Percentiles rank a stretch among this genome's conserved stretches.
Evolutionary conservation across 2,329 filamentous ascomycete species (phyloP).

Genomic region (Cordyceps pruinosa): DNA sequence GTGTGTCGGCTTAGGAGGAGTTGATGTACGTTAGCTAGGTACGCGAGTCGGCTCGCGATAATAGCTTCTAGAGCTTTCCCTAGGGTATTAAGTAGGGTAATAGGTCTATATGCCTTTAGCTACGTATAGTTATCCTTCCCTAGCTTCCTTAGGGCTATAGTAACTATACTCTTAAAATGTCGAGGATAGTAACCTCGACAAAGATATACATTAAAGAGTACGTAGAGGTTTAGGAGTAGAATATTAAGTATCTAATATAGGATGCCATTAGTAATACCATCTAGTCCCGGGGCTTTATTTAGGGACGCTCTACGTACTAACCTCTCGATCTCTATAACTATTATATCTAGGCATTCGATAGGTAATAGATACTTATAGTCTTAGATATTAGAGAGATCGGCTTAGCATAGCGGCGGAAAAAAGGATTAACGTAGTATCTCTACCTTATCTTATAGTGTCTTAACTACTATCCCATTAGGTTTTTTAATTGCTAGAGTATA

Average conservation of each 20-base stretch:
- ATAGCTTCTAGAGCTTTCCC: conserved; percentile 15
- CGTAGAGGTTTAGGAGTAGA: conserved; percentile 13
- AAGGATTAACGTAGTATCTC: no score
- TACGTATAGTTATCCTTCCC: conserved; percentile 16
- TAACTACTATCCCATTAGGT: no score
- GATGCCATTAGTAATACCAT: conserved; percentile 17
- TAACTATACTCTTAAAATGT: conserved; percentile 15
- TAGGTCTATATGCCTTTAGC: conserved; percentile 17
- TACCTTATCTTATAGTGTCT: no score
- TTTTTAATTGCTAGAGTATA: no score
- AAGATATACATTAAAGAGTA: conserved; percentile 16
- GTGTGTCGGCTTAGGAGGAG: no score
- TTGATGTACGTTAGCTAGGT: conserved; percentile 9
- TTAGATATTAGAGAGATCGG: background rate
- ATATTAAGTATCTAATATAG: conserved; percentile 16
- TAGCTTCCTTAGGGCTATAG: conserved; percentile 15
- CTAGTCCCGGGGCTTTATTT: conserved; percentile 16
- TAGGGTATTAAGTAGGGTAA: conserved; percentile 15
- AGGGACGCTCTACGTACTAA: conserved; percentile 15
- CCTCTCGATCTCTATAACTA: conserved; percentile 1
- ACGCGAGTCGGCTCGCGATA: conserved; percentile 14
- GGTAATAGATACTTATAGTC: background rate
- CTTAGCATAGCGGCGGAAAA: no score
- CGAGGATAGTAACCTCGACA: conserved; percentile 14
- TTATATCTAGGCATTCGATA: background rate